These are phyloP conservation scores for Earliella scabrosa DNA, from an alignment of 1,284 basidiomycete species.

Conservation along the genomic window DNA sequence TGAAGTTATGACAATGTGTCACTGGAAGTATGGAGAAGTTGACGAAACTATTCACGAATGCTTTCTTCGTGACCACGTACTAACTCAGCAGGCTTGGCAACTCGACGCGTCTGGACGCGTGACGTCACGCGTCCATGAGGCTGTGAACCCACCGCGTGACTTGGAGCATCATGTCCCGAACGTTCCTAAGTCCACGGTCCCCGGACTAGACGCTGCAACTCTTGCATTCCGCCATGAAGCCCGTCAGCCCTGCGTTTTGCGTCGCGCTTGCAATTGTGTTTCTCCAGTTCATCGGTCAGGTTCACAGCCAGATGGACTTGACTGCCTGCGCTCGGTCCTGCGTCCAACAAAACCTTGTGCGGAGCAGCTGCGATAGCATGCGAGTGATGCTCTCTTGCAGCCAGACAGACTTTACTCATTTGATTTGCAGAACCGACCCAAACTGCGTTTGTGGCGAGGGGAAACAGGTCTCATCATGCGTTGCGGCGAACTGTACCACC, in stretches of 20 bases:
- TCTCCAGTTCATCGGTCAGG: not conserved
- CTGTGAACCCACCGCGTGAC: too few species aligned
- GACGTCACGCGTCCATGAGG: not conserved
- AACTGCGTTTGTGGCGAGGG: constrained; percentile 7
- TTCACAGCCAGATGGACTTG: not conserved
- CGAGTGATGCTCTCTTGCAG: not conserved
- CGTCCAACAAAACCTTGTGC: not conserved
- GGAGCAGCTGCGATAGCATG: not conserved
- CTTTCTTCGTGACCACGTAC: too few species aligned
- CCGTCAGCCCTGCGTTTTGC: not conserved
- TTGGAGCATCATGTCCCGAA: too few species aligned
- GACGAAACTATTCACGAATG: too few species aligned
- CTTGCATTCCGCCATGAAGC: too few species aligned
- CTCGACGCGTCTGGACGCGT: not conserved
- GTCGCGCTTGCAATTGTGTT: not conserved
- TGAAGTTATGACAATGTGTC: too few species aligned
- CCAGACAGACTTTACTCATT: too few species aligned
- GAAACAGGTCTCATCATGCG: not conserved
- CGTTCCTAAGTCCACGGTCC: too few species aligned
- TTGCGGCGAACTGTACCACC: not conserved
- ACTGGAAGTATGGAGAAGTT: too few species aligned
- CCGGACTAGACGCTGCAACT: too few species aligned
- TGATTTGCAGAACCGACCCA: not conserved
- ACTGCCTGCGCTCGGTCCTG: not conserved
- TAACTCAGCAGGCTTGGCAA: too few species aligned